Base-by-base conservation (phyloP, 352 stramenopile species). In the Elongisporangium anandrum region DNA sequence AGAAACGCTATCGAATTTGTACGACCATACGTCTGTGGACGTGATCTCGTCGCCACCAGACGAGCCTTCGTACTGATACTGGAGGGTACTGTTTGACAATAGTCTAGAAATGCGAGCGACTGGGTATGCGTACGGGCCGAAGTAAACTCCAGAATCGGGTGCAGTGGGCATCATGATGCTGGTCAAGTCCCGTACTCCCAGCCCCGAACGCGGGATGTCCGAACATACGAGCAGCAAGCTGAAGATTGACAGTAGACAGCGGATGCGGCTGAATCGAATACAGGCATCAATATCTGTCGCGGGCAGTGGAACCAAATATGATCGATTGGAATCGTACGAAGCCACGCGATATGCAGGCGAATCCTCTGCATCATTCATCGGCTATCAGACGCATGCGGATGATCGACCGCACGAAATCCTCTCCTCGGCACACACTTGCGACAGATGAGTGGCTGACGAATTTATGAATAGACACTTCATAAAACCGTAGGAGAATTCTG, bases 151-250 rank as follows among this genome's bases (percentile, higher is more conserved):
- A 17, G 34, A 45, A 17, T 45, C 34, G 17, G 0, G 61, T 61
- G n/a, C 51, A 61, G 0, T 69, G 65, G 7, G 59, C 66, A 3
- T 51, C 54, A 15, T 51, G 45, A 0, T 41, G 50, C 1, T 52
- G 19, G 47, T 70, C 72, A 61, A 59, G 47, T 59, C 57, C 39
- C 38, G 41, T 6, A 75, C 52, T 1, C 68, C 65, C 7, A 80
- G 51, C 0, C 73, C 69, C 0, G 73, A 71, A 22, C 71, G 71
- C 1, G 71, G 70, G 21, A 83, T 79, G 39, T 83, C 73, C 1
- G 70, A 48, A 3, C 59, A n/a, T 4, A 65, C 22, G 9, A 65
- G 59, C 13, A 16, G 8, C n/a, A 65, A 34, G 1, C 47, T 61
- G 17, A 60, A 22, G 2, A 65, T 23, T 17, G 59, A 60, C 21